Evolutionary conservation across 371 early-diverging fungal genomes (phyloP), one percentile per base, ranked within the genome.

Genomic region (Mucor indicus): DNA sequence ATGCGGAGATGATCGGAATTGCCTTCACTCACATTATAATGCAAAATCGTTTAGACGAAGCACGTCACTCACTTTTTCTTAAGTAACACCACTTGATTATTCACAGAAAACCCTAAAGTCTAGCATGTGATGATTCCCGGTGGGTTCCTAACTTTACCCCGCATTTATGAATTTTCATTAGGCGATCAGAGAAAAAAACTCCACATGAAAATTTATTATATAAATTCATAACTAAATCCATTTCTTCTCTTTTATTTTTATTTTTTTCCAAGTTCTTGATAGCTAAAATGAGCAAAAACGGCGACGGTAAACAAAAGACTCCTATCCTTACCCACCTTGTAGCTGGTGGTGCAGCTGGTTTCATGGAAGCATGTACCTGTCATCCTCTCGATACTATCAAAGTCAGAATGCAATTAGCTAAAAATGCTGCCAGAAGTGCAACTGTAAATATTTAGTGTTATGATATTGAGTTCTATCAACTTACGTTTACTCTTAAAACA

Each of bases 381-480:
- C 97, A 96, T 62, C 97, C 97, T n/a, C 77, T 98, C 27, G 98
- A 98, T 72, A 98, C 98, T 19, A 93, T 98, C 75, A 98, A 98
- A 80, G 92, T 92, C 53, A 86, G 92, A 70, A 91, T 92, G 91
- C 92, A 92, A 69, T 75, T 92, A 19, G 80, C 83, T 21, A 80
- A 80, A 56, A 81, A 64, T 40, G 70, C 55, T 23, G 53, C 55
- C 15, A 45, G 67, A 57, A 64, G 45, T 24, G 69, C 72, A 29
- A 48, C 60, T 45, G 77, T 76, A 68, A 53, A 69, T 60, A 31
- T 37, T 23, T 27, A 15, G n/a, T n/a, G n/a, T n/a, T n/a, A n/a
- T 7, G 11, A 27, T 27, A 27, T 5, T 27, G 29, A 27, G 11
- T 7, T 27, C 5, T 27, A 27, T 5, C 5, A 7, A 27, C 11